Evolutionary conservation across 345 rosid species (phyloP), one percentile per base, ranked within the genome.

Genomic region (Gossypium longicalyx): DNA sequence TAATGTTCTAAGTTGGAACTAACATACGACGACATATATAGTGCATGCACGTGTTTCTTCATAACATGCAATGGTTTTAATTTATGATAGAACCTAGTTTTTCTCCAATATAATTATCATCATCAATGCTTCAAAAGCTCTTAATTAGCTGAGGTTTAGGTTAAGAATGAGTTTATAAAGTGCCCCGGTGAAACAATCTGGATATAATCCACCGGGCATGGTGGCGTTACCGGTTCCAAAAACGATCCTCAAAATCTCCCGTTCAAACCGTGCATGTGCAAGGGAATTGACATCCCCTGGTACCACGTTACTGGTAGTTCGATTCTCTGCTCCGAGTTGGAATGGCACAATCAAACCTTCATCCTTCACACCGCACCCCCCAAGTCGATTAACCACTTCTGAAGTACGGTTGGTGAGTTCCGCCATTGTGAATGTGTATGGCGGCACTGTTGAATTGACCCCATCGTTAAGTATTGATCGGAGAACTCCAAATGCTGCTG

Each of bases 331-430:
- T 3, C 91, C 87, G 0, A 81, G 82, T 5, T 73, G 23, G 17
- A 1, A 5, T 3, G 87, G 85, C 15, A 86, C 91, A 1, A 70
- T 58, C 12, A 88, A 22, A 38, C 88, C 91, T 81, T 88, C 88
- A 22, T 88, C 88, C 72, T 86, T 88, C 54, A 77, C 62, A 11
- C 89, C 89, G n/a, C 86, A 76, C 72, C n/a, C 76, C 4, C 52
- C 91, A 0, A 88, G 85, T 19, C 38, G 3, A 64, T 86, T 86
- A 66, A 85, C 60, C 0, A 84, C 74, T 20, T 45, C 2, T 11
- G 91, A 83, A 4, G 85, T 57, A 7, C 3, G 19, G 27, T 6
- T 0, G 0, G 83, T 83, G 75, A 84, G 78, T 16, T 85, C 79
- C 0, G 85, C 86, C 51, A 84, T 87, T 0, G 83, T 84, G 4